Percentiles rank a stretch among this genome's conserved stretches.
These are phyloP conservation scores for Daldinia caldariorum DNA, from an alignment of 495 filamentous ascomycete genomes.

Conservation along the genomic window DNA sequence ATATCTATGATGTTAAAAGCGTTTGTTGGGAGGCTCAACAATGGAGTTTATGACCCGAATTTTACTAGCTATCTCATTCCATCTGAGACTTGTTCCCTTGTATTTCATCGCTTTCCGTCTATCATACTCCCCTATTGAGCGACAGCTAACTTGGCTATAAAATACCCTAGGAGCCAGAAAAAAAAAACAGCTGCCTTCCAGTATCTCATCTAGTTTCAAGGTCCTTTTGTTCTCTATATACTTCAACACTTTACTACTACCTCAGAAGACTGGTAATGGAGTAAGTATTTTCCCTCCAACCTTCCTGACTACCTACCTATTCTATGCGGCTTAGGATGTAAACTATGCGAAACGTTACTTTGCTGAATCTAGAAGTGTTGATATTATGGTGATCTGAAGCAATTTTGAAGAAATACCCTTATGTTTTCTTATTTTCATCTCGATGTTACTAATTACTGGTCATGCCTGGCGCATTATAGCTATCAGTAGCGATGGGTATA, in stretches of 20 bases:
- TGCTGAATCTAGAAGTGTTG: background rate
- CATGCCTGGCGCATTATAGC: background rate
- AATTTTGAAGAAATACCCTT: background rate
- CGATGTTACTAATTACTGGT: background rate
- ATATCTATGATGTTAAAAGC: background rate
- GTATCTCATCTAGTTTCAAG: background rate
- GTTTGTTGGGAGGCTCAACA: background rate
- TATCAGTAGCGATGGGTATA: background rate
- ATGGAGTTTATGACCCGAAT: background rate
- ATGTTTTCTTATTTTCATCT: background rate
- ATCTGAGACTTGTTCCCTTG: background rate
- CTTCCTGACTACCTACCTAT: no score
- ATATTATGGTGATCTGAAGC: constrained; percentile 4
- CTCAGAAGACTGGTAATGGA: constrained; percentile 13
- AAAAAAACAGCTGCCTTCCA: background rate
- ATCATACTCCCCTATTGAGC: background rate
- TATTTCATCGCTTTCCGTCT: background rate
- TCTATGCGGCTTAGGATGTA: background rate
- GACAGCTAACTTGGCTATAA: background rate
- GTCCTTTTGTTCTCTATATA: background rate
- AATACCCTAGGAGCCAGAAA: background rate
- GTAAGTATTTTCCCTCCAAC: background rate
- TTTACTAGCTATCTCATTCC: background rate
- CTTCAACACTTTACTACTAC: background rate
- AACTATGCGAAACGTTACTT: background rate